phyloP scores from a whole-genome alignment of 2,329 filamentous ascomycete genomes.

The Corynespora cassiicola region DNA sequence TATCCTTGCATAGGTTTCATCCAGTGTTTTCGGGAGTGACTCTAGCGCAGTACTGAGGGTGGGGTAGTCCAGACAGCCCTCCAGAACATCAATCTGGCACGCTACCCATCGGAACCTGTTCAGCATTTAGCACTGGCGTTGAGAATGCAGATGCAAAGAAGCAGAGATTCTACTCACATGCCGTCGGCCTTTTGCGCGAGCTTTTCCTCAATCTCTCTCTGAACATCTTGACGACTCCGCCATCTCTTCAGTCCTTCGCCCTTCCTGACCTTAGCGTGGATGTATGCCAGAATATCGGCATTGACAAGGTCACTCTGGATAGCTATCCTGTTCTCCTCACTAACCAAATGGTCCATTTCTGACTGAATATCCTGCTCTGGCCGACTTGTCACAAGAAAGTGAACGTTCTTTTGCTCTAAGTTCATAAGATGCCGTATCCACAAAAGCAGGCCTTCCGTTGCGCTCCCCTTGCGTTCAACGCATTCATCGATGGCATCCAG shows the following conservation, averaged over 20 bases:
- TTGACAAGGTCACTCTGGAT: slow-evolving; percentile 24
- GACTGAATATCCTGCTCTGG: slow-evolving; percentile 9
- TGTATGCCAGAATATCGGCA: slow-evolving; percentile 33
- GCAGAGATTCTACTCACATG: slow-evolving; percentile 13
- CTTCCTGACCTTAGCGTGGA: slow-evolving; percentile 21
- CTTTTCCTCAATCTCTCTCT: slow-evolving; percentile 5
- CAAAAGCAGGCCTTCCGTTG: slow-evolving; percentile 8
- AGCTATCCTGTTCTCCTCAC: slow-evolving; percentile 16
- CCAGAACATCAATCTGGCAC: slow-evolving; percentile 12
- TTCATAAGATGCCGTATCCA: slow-evolving; percentile 7
- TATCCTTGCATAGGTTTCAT: slow-evolving; percentile 14
- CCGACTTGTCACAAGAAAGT: slow-evolving; percentile 12
- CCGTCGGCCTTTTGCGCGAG: slow-evolving; percentile 28
- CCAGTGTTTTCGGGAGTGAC: slow-evolving; percentile 7
- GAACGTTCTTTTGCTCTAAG: slow-evolving; percentile 8
- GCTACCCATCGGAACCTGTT: slow-evolving; percentile 16
- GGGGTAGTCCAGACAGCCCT: slow-evolving; percentile 3
- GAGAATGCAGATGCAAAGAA: slow-evolving; percentile 11
- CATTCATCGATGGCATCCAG: slow-evolving; percentile 21
- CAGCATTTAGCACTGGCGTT: not conserved
- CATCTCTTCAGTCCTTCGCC: slow-evolving; percentile 28
- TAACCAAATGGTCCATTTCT: slow-evolving; percentile 7
- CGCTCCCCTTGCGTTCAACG: not conserved
- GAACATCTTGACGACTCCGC: slow-evolving; percentile 17
- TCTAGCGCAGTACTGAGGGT: slow-evolving; percentile 1